A percentile compares a stretch with the other conserved stretches of the same genome.
These are phyloP conservation scores for Amanita phalloides DNA, from an alignment of 768 basidiomycete species.

Conservation along the genomic window DNA sequence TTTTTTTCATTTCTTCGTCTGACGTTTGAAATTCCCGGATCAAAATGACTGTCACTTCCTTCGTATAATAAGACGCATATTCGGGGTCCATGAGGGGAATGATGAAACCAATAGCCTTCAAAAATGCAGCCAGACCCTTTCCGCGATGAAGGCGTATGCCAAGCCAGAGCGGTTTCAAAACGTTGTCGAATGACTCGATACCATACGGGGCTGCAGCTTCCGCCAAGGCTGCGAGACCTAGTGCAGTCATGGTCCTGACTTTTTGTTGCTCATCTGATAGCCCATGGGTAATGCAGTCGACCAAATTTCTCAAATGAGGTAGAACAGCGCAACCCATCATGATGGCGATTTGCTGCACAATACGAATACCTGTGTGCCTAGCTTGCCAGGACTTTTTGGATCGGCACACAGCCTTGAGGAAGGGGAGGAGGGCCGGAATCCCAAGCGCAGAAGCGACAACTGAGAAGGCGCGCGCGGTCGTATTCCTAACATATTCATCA, in stretches of 20 bases:
- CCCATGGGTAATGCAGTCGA: slow-evolving; percentile 92
- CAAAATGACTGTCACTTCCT: slow-evolving; percentile 93
- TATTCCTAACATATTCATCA: slow-evolving; percentile 98
- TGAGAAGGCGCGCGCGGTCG: slow-evolving; percentile 96
- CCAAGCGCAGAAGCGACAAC: slow-evolving; percentile 98
- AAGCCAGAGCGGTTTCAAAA: slow-evolving; percentile 88
- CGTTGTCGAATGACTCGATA: slow-evolving; percentile 98
- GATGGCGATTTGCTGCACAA: slow-evolving; percentile 98
- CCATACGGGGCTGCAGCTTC: slow-evolving; percentile 98
- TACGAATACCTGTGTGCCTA: slow-evolving; percentile 97
- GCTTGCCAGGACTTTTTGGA: slow-evolving; percentile 99
- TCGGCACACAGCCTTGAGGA: slow-evolving; percentile 96
- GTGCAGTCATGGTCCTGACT: slow-evolving; percentile 91
- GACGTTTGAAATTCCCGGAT: slow-evolving; percentile 99
- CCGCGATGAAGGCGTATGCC: slow-evolving; percentile 93
- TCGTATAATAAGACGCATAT: slow-evolving; percentile 98
- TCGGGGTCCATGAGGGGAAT: slow-evolving; percentile 99
- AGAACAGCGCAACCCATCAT: slow-evolving; percentile 99
- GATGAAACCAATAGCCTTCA: slow-evolving; percentile 98
- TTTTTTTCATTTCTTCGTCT: slow-evolving; percentile 99
- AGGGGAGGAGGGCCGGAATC: slow-evolving; percentile 94
- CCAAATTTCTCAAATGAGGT: slow-evolving; percentile 92
- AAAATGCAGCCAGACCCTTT: slow-evolving; percentile 88
- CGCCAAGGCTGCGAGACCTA: slow-evolving; percentile 86
- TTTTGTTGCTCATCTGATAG: slow-evolving; percentile 93